Conservation (phyloP, 176 grass and related monocot genomes). For the Miscanthus lutarioriparius region DNA sequence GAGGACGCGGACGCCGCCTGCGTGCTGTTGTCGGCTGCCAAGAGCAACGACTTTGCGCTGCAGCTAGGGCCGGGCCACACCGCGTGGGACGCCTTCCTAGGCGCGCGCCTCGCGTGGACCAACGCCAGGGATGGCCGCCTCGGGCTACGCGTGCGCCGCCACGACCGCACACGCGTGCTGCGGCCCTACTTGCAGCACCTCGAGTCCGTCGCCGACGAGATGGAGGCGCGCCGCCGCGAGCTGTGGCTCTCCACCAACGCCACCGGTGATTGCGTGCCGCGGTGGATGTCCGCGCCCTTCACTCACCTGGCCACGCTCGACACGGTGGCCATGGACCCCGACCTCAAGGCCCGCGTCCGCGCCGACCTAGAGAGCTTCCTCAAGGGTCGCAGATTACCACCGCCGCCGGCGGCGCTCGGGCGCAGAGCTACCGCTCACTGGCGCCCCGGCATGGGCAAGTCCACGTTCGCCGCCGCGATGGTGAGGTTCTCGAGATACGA, state of each 20-base stretch:
- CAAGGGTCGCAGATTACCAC: too few species aligned
- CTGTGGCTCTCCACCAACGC: slow-evolving; percentile 60
- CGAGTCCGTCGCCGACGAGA: slow-evolving; percentile 84
- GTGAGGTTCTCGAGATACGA: too few species aligned
- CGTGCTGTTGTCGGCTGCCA: slow-evolving; percentile 63
- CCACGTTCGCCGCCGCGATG: too few species aligned
- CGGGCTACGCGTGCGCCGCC: slow-evolving; percentile 77
- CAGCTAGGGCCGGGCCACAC: slow-evolving; percentile 55
- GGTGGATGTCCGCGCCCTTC: slow-evolving; percentile 60
- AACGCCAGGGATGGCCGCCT: slow-evolving; percentile 33
- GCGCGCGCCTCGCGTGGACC: slow-evolving; percentile 75
- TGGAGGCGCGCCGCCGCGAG: slow-evolving; percentile 61
- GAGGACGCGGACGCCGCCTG: slow-evolving; percentile 71
- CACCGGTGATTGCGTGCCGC: not conserved
- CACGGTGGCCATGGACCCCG: slow-evolving; percentile 80
- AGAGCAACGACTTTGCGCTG: slow-evolving; percentile 81
- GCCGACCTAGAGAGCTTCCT: slow-evolving; percentile 79
- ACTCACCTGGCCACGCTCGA: slow-evolving; percentile 86
- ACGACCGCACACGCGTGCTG: slow-evolving; percentile 78
- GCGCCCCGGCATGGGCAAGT: too few species aligned
- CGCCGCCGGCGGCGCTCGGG: too few species aligned
- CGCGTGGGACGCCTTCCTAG: slow-evolving; percentile 69
- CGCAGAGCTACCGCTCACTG: too few species aligned
- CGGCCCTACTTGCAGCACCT: slow-evolving; percentile 87
- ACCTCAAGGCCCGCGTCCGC: slow-evolving; percentile 67